phyloP scores from a whole-genome alignment of 352 stramenopile genomes.

The Pythium scleroteichum region DNA sequence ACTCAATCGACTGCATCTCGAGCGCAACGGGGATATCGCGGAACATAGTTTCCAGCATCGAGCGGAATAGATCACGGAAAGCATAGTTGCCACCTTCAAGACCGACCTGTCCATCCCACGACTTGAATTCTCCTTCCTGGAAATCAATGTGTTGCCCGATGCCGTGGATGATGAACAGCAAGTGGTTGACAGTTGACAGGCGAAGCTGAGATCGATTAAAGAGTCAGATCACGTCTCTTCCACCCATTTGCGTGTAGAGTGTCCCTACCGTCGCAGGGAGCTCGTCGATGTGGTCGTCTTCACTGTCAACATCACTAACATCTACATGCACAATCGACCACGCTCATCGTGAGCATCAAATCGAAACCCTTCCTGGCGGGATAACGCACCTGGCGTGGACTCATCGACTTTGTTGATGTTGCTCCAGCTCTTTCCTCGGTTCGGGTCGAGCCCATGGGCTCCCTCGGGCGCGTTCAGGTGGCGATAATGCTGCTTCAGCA shows the following conservation, averaged over 20 bases:
- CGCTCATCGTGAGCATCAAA: too few relatives aligned
- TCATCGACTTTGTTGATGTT: conserved; percentile 31
- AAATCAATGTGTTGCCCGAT: conserved; percentile 88
- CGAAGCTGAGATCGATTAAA: conserved; percentile 47
- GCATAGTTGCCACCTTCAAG: conserved; percentile 78
- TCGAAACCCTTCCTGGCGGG: too few relatives aligned
- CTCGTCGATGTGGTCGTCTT: conserved; percentile 70
- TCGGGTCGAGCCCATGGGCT: conserved; percentile 21
- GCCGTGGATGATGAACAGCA: conserved; percentile 87
- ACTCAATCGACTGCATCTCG: conserved; percentile 90
- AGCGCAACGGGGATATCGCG: conserved; percentile 77
- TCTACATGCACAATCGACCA: not conserved
- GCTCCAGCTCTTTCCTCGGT: conserved; percentile 74
- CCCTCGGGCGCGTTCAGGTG: conserved; percentile 32
- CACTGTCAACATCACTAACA: conserved; percentile 36
- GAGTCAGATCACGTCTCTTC: not conserved
- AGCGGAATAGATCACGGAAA: conserved; percentile 76
- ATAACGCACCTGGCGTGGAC: conserved; percentile 42
- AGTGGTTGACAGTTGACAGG: conserved; percentile 73
- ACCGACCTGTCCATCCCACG: conserved; percentile 69
- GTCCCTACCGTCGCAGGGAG: conserved; percentile 67
- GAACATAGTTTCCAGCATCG: conserved; percentile 81
- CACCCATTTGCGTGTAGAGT: too few relatives aligned
- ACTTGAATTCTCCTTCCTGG: conserved; percentile 81
- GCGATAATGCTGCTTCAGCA: conserved; percentile 71